Percentiles rank a stretch among this genome's conserved stretches.
phyloP scores from a whole-genome alignment of 345 rosid species.

The Hevea brasiliensis region DNA sequence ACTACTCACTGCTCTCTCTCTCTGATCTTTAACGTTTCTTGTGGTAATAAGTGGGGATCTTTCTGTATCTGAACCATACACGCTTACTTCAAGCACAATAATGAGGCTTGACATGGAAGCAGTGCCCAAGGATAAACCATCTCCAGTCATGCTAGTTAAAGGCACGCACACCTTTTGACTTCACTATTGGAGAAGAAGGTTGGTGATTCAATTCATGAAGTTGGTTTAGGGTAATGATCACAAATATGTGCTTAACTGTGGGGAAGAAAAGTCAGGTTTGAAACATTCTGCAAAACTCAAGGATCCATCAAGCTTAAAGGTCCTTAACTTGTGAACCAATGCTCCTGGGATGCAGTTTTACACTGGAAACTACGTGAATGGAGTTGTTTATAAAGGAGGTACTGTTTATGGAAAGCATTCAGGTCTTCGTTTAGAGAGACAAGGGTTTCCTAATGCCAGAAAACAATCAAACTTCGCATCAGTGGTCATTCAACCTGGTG shows the following conservation, averaged over 20 bases:
- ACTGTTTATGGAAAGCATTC: slow-evolving; percentile 77
- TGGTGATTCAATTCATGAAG: slow-evolving; percentile 62
- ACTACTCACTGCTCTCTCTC: background rate
- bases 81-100: slow-evolving; percentile 63
- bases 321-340: slow-evolving; percentile 76
- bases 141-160: slow-evolving; percentile 67
- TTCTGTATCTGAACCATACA: slow-evolving; percentile 66
- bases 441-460: slow-evolving; percentile 84
- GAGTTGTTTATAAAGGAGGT: slow-evolving; percentile 68
- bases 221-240: slow-evolving; percentile 88
- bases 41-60: slow-evolving; percentile 68
- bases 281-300: slow-evolving; percentile 67
- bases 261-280: slow-evolving; percentile 63
- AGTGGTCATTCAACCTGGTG: slow-evolving; percentile 69
- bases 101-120: slow-evolving; percentile 96
- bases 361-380: slow-evolving; percentile 76
- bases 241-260: slow-evolving; percentile 74
- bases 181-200: slow-evolving; percentile 71
- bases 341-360: slow-evolving; percentile 90
- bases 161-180: slow-evolving; percentile 90
- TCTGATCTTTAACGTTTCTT: slow-evolving; percentile 8
- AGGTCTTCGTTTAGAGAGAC: slow-evolving; percentile 84
- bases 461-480: slow-evolving; percentile 81
- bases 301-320: slow-evolving; percentile 69
- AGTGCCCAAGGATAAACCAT: slow-evolving; percentile 64